Evolutionary conservation across 2,329 filamentous ascomycete genomes (phyloP).

Genomic region (Macrophomina phaseolina): DNA sequence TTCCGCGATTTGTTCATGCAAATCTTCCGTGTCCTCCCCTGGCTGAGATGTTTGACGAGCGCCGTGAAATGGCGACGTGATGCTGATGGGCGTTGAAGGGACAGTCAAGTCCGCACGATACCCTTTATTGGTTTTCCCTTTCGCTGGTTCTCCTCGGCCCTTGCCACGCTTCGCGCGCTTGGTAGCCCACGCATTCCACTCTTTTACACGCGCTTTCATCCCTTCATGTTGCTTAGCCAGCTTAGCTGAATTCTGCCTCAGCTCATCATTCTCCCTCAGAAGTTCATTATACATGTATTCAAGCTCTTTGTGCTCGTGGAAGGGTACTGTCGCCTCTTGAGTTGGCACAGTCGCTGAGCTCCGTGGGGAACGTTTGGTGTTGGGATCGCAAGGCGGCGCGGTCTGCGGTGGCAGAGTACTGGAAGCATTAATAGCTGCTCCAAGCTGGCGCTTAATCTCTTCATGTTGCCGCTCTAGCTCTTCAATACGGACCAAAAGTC

Average conservation of each 20-base stretch:
- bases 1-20: neutral
- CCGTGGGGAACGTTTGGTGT: neutral
- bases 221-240: slow-evolving; percentile 35
- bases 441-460: slow-evolving; percentile 30
- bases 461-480: slow-evolving; percentile 28
- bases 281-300: neutral
- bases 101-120: neutral
- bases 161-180: slow-evolving; percentile 5
- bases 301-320: slow-evolving; percentile 38
- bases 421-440: neutral
- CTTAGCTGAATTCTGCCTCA: slow-evolving; percentile 42
- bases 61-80: neutral
- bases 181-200: slow-evolving; percentile 40
- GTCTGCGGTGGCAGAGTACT: neutral
- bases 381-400: neutral
- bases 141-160: no score
- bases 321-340: slow-evolving; percentile 27
- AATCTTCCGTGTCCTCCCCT: neutral
- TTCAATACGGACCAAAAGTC: slow-evolving; percentile 12
- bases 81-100: neutral
- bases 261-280: slow-evolving; percentile 30
- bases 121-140: neutral
- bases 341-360: slow-evolving; percentile 11
- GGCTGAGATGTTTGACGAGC: neutral
- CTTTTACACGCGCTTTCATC: slow-evolving; percentile 47